phyloP scores from a whole-genome alignment of 2,329 filamentous ascomycete species.

The Lomentospora prolificans region DNA sequence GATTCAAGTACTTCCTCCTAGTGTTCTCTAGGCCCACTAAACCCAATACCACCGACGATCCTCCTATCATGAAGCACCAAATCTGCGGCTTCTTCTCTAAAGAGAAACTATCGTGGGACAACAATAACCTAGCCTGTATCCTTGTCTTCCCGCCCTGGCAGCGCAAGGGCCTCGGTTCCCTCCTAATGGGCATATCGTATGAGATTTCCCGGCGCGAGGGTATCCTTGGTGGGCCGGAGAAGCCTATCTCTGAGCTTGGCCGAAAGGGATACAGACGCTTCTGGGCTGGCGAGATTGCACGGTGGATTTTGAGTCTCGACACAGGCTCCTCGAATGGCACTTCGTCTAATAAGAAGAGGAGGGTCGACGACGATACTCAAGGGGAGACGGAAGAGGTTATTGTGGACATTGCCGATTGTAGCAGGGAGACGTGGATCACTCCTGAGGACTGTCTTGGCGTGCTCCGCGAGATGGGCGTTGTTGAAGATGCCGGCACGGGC shows the following conservation, averaged over 20 bases:
- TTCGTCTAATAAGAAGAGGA: neutral
- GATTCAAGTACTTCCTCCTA: slow-evolving; percentile 90
- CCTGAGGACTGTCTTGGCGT: slow-evolving; percentile 73
- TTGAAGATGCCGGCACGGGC: slow-evolving; percentile 45
- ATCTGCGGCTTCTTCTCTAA: slow-evolving; percentile 98
- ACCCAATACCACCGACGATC: slow-evolving; percentile 3
- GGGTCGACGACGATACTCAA: slow-evolving; percentile 8
- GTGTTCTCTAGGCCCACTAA: slow-evolving; percentile 49
- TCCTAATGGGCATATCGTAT: slow-evolving; percentile 90
- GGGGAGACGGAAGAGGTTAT: slow-evolving; percentile 31
- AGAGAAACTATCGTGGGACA: slow-evolving; percentile 98
- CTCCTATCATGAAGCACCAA: slow-evolving; percentile 22
- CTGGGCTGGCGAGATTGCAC: slow-evolving; percentile 76
- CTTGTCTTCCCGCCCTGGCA: slow-evolving; percentile 94
- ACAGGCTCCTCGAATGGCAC: slow-evolving; percentile 15
- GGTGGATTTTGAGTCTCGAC: slow-evolving; percentile 47
- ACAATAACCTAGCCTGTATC: slow-evolving; percentile 95
- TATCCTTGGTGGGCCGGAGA: slow-evolving; percentile 83
- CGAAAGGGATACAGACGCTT: slow-evolving; percentile 73
- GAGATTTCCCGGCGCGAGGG: slow-evolving; percentile 79
- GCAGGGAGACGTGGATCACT: slow-evolving; percentile 71
- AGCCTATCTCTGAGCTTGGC: slow-evolving; percentile 80
- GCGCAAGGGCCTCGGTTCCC: slow-evolving; percentile 72
- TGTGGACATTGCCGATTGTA: slow-evolving; percentile 60
- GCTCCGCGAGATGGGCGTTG: slow-evolving; percentile 69